These are phyloP conservation scores for Mortierella sp. DNA, from an alignment of 371 early-diverging fungal genomes.

Conservation along the genomic window DNA sequence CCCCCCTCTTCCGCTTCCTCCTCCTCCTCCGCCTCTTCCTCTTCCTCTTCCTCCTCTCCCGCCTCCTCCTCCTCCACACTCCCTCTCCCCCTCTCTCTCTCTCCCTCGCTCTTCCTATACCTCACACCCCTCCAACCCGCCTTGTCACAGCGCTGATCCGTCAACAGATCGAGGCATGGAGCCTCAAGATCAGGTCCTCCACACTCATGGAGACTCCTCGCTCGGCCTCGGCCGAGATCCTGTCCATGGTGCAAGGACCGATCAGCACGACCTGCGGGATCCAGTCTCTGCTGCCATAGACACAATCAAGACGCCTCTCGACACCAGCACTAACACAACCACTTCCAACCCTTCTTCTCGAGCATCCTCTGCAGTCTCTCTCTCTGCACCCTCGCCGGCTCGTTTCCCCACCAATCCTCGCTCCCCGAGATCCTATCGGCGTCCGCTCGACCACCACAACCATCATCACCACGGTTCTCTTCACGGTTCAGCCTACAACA, in stretches of 20 bases:
- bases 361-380: slow-evolving; percentile 13
- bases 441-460: slow-evolving; percentile 28
- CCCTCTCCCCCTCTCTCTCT: slow-evolving; percentile 3
- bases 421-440: slow-evolving; percentile 43
- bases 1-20: background rate
- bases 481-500: slow-evolving; percentile 24
- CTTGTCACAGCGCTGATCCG: slow-evolving; percentile 13
- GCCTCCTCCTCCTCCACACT: background rate
- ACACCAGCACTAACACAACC: background rate
- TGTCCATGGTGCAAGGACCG: slow-evolving; percentile 4
- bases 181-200: slow-evolving; percentile 41
- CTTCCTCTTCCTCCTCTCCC: background rate
- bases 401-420: slow-evolving; percentile 43
- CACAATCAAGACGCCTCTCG: background rate
- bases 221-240: slow-evolving; percentile 3
- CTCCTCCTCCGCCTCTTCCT: background rate
- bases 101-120: background rate
- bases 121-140: background rate
- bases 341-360: background rate
- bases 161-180: slow-evolving; percentile 51
- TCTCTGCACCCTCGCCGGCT: slow-evolving; percentile 24
- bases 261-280: background rate
- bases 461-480: slow-evolving; percentile 29
- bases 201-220: slow-evolving; percentile 6
- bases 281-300: background rate